phyloP scores from a whole-genome alignment of 2,329 filamentous ascomycete genomes.

The Paraphaeosphaeria minitans region DNA sequence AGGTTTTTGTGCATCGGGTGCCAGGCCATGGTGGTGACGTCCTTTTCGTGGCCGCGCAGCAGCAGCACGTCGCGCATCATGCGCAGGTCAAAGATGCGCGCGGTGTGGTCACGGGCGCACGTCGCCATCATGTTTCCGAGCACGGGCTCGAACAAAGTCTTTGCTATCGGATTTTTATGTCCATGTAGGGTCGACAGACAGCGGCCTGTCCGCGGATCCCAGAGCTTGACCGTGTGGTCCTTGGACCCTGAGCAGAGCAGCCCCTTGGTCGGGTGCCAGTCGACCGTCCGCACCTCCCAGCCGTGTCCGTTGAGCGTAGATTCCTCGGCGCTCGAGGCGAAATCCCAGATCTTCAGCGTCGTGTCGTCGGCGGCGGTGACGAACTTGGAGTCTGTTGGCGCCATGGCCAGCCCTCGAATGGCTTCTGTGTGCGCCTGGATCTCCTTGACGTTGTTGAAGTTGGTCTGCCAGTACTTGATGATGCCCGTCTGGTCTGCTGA shows the following conservation, averaged over 20 bases:
- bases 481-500: slow-evolving; percentile 94
- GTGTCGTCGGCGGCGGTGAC: slow-evolving; percentile 95
- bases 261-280: slow-evolving; percentile 97
- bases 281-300: slow-evolving; percentile 96
- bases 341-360: slow-evolving; percentile 93
- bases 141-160: slow-evolving; percentile 85
- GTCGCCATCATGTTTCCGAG: slow-evolving; percentile 87
- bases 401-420: slow-evolving; percentile 89
- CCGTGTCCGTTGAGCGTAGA: slow-evolving; percentile 88
- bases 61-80: slow-evolving; percentile 99
- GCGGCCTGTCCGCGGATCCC: slow-evolving; percentile 91
- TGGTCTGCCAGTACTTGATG: slow-evolving; percentile 98
- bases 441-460: slow-evolving; percentile 98
- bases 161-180: slow-evolving; percentile 96
- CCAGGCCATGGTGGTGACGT: slow-evolving; percentile 90
- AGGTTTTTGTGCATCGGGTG: slow-evolving; percentile 90
- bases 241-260: slow-evolving; percentile 95
- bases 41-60: slow-evolving; percentile 93
- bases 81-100: slow-evolving; percentile 89
- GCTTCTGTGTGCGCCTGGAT: slow-evolving; percentile 90
- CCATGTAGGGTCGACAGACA: slow-evolving; percentile 93
- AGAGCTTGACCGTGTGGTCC: slow-evolving; percentile 95
- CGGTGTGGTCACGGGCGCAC: slow-evolving; percentile 89
- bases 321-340: slow-evolving; percentile 83
- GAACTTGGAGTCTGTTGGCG: slow-evolving; percentile 93